Percentiles rank a stretch among this genome's conserved stretches.
phyloP scores from a whole-genome alignment of 345 rosid genomes.

The Syzygium aromaticum region DNA sequence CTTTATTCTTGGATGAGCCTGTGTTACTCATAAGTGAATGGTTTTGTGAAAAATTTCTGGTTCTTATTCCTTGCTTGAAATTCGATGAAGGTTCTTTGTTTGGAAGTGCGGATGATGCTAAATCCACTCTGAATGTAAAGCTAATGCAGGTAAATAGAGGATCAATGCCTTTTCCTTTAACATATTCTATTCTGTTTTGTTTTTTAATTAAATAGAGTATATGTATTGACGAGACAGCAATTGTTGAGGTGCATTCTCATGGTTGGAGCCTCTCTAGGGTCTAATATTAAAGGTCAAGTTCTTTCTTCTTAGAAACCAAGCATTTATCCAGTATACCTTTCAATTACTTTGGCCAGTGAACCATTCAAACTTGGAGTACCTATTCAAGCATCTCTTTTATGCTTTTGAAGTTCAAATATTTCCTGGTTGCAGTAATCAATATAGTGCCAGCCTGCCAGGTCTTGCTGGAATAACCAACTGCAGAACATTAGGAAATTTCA shows the following conservation, averaged over 20 bases:
- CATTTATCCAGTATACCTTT: not conserved
- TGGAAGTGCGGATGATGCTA: conserved; percentile 66
- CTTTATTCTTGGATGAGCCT: not conserved
- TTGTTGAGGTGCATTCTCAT: not conserved
- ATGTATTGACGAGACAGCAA: not conserved
- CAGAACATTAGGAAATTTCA: not conserved
- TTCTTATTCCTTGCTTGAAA: conserved; percentile 1
- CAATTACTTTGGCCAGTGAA: not conserved
- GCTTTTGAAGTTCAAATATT: not conserved
- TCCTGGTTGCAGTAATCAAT: not conserved
- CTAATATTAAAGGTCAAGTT: not conserved
- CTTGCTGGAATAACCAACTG: not conserved
- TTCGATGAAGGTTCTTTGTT: conserved; percentile 72
- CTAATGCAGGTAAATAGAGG: conserved; percentile 65
- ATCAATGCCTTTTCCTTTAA: not conserved
- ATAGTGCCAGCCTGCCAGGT: not conserved
- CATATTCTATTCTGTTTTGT: not conserved
- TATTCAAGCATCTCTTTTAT: not conserved
- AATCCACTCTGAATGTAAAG: conserved; percentile 55
- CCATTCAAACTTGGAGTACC: not conserved
- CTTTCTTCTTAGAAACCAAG: not conserved
- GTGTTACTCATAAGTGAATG: not conserved
- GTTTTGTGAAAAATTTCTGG: not conserved
- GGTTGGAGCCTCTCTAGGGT: not conserved
- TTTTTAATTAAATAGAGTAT: not conserved